Conservation (phyloP, 495 filamentous ascomycete species). For the Pyrenula massariospora region DNA sequence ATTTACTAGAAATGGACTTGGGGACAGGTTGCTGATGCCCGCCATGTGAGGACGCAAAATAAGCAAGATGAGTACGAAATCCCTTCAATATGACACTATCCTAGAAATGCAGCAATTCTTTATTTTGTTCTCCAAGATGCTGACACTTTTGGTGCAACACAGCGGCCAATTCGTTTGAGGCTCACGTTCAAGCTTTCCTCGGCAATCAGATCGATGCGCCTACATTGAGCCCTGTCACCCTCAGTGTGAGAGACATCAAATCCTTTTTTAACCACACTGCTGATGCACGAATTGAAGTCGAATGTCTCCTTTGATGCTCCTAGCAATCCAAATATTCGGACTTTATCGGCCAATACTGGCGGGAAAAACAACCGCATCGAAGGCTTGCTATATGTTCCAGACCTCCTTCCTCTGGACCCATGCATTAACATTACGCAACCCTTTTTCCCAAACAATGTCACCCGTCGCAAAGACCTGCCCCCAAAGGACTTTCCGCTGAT, state of each 20-base stretch:
- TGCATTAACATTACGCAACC: constrained; percentile 47
- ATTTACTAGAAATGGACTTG: no score
- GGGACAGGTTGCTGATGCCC: no score
- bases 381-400: constrained; percentile 77
- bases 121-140: background rate
- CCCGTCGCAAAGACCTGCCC: constrained; percentile 56
- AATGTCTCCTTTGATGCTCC: constrained; percentile 53
- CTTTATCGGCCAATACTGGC: constrained; percentile 52
- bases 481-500: constrained; percentile 43
- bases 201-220: background rate
- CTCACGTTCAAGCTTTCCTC: background rate
- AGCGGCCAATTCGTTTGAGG: background rate
- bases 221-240: background rate
- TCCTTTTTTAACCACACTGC: background rate
- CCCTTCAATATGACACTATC: no score
- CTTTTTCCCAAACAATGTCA: constrained; percentile 64
- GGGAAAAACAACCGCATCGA: constrained; percentile 42
- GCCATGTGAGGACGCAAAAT: no score
- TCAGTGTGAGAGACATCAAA: background rate
- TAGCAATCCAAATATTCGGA: constrained; percentile 50
- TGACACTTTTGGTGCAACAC: background rate
- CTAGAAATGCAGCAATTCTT: no score
- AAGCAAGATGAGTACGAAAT: no score
- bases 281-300: constrained; percentile 25
- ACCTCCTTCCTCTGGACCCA: constrained; percentile 36